Conservation (phyloP, 2,329 filamentous ascomycete species). For the Orbilia brochopaga region DNA sequence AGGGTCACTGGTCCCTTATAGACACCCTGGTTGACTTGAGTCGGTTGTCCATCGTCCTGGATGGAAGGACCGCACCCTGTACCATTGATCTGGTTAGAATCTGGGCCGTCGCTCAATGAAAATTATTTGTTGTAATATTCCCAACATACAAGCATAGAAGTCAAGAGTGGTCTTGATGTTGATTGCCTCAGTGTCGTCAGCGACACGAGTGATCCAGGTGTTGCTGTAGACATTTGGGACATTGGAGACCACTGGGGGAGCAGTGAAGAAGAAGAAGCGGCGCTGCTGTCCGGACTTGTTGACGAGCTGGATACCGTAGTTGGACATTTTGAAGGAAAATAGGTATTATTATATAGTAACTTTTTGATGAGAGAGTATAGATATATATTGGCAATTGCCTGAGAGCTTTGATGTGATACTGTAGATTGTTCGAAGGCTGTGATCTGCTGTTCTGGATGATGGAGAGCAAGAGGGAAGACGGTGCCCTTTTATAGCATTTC, state of each 20-base stretch:
- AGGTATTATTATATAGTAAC: neutral
- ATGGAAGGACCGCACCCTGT: neutral
- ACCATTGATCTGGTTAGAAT: too few species aligned
- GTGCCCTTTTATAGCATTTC: too few species aligned
- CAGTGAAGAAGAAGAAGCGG: constrained; percentile 18
- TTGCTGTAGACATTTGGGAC: constrained; percentile 7
- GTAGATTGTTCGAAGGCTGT: too few species aligned
- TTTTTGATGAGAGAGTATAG: neutral
- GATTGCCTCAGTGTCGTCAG: neutral
- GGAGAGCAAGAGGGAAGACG: too few species aligned
- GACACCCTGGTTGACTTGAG: neutral
- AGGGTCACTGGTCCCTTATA: neutral
- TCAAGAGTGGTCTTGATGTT: constrained; percentile 8
- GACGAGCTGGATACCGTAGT: constrained; percentile 10
- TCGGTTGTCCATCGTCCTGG: neutral
- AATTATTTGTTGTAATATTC: too few species aligned
- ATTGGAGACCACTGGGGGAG: constrained; percentile 5
- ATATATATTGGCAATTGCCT: too few species aligned
- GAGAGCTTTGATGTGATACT: too few species aligned
- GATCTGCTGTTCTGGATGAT: too few species aligned
- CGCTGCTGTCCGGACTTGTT: neutral
- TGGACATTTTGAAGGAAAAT: neutral
- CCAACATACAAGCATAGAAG: constrained; percentile 18
- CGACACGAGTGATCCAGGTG: constrained; percentile 5
- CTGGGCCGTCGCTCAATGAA: too few species aligned